Conservation (phyloP, 176 grass and related monocot species). For the Guadua angustifolia region DNA sequence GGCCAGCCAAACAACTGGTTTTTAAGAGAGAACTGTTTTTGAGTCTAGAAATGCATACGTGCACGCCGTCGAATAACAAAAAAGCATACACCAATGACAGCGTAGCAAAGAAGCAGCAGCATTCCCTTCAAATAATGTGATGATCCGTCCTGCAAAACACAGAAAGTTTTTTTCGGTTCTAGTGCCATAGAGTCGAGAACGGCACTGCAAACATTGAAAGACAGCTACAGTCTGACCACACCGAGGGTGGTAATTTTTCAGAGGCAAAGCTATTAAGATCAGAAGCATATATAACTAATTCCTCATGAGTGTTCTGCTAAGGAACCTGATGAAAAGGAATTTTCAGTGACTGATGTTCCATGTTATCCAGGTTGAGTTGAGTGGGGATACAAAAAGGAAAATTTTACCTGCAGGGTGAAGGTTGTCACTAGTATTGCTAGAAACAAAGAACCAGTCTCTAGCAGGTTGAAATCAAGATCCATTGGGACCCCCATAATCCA, state of each 20-base stretch:
- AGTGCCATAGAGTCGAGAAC: background rate
- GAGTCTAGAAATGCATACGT: constrained; percentile 44
- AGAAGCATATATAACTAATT: background rate
- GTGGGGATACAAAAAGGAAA: background rate
- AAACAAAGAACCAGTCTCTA: constrained; percentile 80
- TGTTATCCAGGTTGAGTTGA: background rate
- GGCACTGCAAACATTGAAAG: background rate
- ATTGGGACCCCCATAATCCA: constrained; percentile 90
- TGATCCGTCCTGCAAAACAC: constrained; percentile 70
- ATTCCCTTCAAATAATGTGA: constrained; percentile 92
- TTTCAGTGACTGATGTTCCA: background rate
- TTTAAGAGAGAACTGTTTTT: background rate
- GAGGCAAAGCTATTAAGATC: background rate
- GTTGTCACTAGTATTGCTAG: constrained; percentile 70
- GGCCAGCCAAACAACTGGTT: background rate
- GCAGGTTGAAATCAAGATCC: constrained; percentile 85
- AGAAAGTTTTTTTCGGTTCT: constrained; percentile 4
- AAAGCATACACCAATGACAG: constrained; percentile 65
- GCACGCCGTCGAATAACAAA: constrained; percentile 56
- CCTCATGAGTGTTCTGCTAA: background rate
- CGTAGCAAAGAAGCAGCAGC: constrained; percentile 73
- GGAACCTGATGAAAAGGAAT: background rate
- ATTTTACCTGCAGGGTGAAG: constrained; percentile 75
- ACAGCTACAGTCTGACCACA: background rate
- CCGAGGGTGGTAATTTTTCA: background rate